phyloP scores from a whole-genome alignment of 192 early-diverging fungal genomes.

The Coemansia sp. region DNA sequence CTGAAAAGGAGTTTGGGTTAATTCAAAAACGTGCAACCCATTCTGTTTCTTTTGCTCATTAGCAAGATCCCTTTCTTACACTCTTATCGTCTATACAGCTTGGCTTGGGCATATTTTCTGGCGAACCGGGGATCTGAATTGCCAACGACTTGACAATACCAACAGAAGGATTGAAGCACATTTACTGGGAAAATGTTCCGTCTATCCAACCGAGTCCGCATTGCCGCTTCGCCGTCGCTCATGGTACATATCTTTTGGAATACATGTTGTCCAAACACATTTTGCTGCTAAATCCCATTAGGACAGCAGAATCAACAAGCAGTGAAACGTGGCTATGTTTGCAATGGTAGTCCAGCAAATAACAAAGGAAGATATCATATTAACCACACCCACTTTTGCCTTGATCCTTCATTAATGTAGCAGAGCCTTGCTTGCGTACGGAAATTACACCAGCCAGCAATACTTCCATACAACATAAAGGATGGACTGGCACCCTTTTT shows the following conservation, averaged over 20 bases:
- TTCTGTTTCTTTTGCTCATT: no score
- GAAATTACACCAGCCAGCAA: slow-evolving; percentile 31
- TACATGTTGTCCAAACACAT: neutral
- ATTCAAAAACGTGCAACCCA: no score
- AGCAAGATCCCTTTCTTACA: no score
- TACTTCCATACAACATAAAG: slow-evolving; percentile 32
- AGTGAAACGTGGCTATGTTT: no score
- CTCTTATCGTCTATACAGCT: no score
- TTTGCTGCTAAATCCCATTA: no score
- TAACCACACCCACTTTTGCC: neutral
- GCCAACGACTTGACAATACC: neutral
- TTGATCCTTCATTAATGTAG: slow-evolving; percentile 22
- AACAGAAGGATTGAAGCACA: neutral
- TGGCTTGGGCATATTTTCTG: neutral
- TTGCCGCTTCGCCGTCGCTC: slow-evolving; percentile 20
- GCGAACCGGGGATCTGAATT: neutral
- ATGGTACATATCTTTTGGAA: slow-evolving; percentile 31
- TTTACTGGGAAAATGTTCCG: slow-evolving; percentile 31
- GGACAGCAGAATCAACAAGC: no score
- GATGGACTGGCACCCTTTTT: slow-evolving; percentile 45
- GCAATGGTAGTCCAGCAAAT: no score
- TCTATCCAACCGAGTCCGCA: slow-evolving; percentile 26
- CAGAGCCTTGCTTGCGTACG: slow-evolving; percentile 19
- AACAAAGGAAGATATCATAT: neutral
- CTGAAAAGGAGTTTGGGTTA: no score